phyloP scores from a whole-genome alignment of 768 basidiomycete genomes.

The Baorangia bicolor region DNA sequence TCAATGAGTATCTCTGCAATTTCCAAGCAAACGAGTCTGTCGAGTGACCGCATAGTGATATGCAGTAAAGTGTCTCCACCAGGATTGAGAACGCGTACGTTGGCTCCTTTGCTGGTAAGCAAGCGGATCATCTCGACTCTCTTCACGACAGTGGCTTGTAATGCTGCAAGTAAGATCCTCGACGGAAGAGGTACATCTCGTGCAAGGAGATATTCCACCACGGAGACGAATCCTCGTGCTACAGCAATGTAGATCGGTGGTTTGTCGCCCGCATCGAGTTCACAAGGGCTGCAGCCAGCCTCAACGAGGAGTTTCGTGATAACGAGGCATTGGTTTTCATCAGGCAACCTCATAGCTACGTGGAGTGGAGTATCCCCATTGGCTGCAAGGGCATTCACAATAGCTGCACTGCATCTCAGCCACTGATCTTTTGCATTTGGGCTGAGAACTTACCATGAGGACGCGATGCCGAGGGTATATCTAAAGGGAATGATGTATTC shows the following conservation, averaged over 20 bases:
- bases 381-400: background rate
- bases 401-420: background rate
- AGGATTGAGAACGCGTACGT: background rate
- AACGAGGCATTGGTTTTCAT: constrained; percentile 2
- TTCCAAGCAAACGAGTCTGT: background rate
- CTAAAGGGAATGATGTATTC: background rate
- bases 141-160: background rate
- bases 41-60: background rate
- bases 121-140: constrained; percentile 2
- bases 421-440: fast-evolving
- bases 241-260: background rate
- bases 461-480: background rate
- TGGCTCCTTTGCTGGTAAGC: background rate
- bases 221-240: background rate
- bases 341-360: background rate
- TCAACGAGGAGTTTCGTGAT: background rate
- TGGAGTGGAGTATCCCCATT: constrained; percentile 13
- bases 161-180: background rate
- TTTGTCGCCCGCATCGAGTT: background rate
- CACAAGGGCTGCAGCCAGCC: background rate
- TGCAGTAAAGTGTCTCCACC: constrained; percentile 3
- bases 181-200: background rate
- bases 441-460: background rate
- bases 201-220: background rate
- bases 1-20: background rate